Percentiles rank a stretch among this genome's conserved stretches.
Conservation (phyloP, 2,329 filamentous ascomycete genomes). For the Cercospora sojina region DNA sequence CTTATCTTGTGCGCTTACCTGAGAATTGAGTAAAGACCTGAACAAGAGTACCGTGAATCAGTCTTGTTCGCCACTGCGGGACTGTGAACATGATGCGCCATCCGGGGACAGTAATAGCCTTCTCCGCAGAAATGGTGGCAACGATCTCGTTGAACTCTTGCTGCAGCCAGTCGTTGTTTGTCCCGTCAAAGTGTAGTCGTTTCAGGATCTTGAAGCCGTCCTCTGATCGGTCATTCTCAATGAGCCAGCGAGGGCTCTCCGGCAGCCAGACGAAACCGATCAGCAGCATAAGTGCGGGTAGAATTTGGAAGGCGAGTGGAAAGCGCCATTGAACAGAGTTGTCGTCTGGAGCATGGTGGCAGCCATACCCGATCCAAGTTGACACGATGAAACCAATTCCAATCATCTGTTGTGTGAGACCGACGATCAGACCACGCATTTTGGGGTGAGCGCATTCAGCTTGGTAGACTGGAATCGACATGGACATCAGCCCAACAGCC, state of each 20-base stretch:
- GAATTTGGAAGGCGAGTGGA: slow-evolving; percentile 49
- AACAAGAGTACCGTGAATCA: slow-evolving; percentile 61
- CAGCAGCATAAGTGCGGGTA: slow-evolving; percentile 47
- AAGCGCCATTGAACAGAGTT: slow-evolving; percentile 42
- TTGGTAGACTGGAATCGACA: slow-evolving; percentile 63
- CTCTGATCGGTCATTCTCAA: slow-evolving; percentile 32
- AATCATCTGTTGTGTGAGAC: slow-evolving; percentile 58
- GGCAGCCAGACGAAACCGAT: slow-evolving; percentile 37
- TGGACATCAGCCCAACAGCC: slow-evolving; percentile 59
- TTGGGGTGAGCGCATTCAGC: slow-evolving; percentile 60
- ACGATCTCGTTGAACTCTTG: slow-evolving; percentile 61
- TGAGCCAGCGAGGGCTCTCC: slow-evolving; percentile 21
- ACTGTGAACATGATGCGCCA: slow-evolving; percentile 60
- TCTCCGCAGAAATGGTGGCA: slow-evolving; percentile 61
- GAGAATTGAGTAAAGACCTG: slow-evolving; percentile 67
- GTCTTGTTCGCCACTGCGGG: slow-evolving; percentile 59
- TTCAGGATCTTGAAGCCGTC: slow-evolving; percentile 32
- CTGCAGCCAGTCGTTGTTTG: slow-evolving; percentile 58
- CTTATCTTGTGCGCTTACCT: background rate
- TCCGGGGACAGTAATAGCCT: slow-evolving; percentile 52
- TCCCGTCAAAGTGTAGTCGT: slow-evolving; percentile 56
- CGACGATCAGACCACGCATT: slow-evolving; percentile 59
- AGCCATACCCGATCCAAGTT: slow-evolving; percentile 54
- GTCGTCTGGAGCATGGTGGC: slow-evolving; percentile 40
- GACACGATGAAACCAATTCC: slow-evolving; percentile 59